A percentile compares a stretch with the other conserved stretches of the same genome.
Conservation (phyloP, 306 rosid genomes). For the Lathyrus aphaca region DNA sequence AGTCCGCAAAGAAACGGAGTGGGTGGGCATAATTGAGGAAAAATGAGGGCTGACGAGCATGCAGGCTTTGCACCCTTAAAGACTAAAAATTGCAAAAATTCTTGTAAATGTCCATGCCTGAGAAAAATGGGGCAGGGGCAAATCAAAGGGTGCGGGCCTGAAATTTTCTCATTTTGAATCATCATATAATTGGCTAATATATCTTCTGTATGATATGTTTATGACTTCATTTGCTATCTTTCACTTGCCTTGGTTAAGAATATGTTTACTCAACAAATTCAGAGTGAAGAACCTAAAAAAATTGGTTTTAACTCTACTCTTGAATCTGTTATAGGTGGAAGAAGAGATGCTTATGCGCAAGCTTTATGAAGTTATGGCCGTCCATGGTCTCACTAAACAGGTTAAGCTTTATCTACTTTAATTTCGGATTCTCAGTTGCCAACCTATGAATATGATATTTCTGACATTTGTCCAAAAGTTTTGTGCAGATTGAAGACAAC, state of each 20-base stretch:
- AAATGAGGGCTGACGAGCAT: no score
- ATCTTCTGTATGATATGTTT: background rate
- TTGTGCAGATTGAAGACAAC: slow-evolving; percentile 30
- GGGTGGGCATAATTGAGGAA: no score
- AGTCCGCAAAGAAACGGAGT: no score
- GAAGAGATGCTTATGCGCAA: slow-evolving; percentile 51
- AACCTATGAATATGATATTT: background rate
- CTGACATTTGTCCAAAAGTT: background rate
- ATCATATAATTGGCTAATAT: background rate
- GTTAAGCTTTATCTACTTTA: background rate
- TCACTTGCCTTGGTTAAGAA: background rate
- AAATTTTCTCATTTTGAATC: background rate
- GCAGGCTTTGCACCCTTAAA: no score
- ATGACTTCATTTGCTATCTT: background rate
- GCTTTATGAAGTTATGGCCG: slow-evolving; percentile 41
- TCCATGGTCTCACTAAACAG: slow-evolving; percentile 33
- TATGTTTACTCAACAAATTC: background rate
- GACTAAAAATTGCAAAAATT: no score
- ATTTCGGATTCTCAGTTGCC: background rate
- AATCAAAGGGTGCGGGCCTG: no score
- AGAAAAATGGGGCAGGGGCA: no score
- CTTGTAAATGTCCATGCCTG: no score
- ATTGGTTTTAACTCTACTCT: background rate
- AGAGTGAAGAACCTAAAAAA: background rate
- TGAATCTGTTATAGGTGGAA: slow-evolving; percentile 34